phyloP scores from a whole-genome alignment of 129 eudicot genomes.

The Pulicaria dysenterica region DNA sequence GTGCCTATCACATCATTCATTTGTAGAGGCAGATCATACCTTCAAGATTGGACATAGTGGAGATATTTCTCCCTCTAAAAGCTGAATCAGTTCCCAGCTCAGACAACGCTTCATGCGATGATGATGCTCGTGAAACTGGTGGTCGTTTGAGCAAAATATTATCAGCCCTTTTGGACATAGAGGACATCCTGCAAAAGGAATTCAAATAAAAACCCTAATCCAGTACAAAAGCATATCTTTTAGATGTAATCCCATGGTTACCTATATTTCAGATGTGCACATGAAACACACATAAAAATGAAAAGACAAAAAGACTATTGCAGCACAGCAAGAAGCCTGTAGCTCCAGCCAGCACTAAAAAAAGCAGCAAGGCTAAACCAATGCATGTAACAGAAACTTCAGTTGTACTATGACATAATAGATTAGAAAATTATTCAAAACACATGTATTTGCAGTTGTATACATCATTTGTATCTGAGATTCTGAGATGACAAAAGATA shows the following conservation, averaged over 20 bases:
- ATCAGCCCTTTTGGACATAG: conserved; percentile 52
- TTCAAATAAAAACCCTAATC: not conserved
- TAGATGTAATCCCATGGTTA: not conserved
- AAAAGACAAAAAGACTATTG: no score
- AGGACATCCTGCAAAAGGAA: conserved; percentile 39
- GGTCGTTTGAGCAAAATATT: conserved; percentile 68
- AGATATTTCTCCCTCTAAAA: conserved; percentile 42
- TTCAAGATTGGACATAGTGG: conserved; percentile 42
- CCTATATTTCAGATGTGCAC: no score
- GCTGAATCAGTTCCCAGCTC: conserved; percentile 48
- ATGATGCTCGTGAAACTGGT: conserved; percentile 58
- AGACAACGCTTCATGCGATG: conserved; percentile 64
- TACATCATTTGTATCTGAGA: no score
- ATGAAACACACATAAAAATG: no score
- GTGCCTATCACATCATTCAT: not conserved
- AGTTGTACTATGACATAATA: no score
- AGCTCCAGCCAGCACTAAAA: no score
- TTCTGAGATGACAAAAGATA: no score
- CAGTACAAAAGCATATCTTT: not conserved
- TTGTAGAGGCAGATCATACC: conserved; percentile 39
- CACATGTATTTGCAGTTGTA: no score
- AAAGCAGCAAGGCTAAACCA: no score
- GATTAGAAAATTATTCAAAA: no score
- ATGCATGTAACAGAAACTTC: no score
- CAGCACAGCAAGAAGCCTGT: no score